phyloP scores from a whole-genome alignment of 352 stramenopile genomes.

The Globisporangium emineosum region DNA sequence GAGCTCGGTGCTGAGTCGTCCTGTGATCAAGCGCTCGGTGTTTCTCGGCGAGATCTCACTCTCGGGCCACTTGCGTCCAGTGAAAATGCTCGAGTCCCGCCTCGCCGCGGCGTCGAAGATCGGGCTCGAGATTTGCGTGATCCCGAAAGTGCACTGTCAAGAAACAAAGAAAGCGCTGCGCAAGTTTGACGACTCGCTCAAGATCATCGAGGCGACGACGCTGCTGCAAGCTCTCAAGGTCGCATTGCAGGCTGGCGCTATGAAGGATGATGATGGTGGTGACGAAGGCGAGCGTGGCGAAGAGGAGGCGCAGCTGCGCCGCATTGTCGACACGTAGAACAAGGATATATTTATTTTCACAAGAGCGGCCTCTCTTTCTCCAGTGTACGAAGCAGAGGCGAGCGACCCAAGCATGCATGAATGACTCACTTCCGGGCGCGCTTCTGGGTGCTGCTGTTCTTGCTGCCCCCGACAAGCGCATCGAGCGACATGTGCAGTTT shows the following conservation, averaged over 20 bases:
- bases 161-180: conserved; percentile 38
- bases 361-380: neutral
- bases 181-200: conserved; percentile 57
- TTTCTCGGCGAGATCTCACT: conserved; percentile 81
- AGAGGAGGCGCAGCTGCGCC: neutral
- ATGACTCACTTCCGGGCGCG: conserved; percentile 13
- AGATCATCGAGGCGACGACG: conserved; percentile 62
- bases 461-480: conserved; percentile 36
- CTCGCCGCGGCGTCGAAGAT: conserved; percentile 80
- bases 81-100: conserved; percentile 82
- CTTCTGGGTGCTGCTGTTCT: conserved; percentile 21
- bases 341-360: conserved; percentile 19
- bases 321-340: conserved; percentile 9
- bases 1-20: conserved; percentile 56
- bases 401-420: neutral
- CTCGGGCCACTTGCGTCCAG: conserved; percentile 73
- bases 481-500: conserved; percentile 64
- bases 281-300: neutral
- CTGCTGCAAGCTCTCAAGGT: conserved; percentile 64
- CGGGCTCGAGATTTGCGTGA: conserved; percentile 67
- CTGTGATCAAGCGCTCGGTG: conserved; percentile 50
- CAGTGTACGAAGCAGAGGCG: neutral
- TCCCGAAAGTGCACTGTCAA: conserved; percentile 51
- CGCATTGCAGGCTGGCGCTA: conserved; percentile 31
- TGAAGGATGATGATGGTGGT: neutral